phyloP scores from a whole-genome alignment of 1,139 yeast genomes.

The Kluyveromyces marxianus region DNA sequence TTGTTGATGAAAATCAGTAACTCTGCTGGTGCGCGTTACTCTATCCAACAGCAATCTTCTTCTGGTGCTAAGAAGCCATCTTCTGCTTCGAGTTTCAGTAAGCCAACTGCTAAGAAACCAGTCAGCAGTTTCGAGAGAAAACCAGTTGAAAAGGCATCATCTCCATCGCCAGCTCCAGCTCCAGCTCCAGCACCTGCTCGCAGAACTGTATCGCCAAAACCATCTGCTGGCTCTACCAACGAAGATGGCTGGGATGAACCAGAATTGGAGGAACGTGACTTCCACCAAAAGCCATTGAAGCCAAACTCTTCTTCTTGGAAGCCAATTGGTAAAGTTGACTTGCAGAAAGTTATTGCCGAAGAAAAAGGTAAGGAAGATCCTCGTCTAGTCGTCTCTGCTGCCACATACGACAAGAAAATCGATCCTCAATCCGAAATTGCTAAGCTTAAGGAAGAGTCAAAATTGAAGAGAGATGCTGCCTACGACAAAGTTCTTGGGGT shows the following conservation, averaged over 20 bases:
- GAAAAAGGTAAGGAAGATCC: slow-evolving; percentile 36
- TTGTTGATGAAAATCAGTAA: slow-evolving; percentile 70
- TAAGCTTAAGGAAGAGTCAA: slow-evolving; percentile 37
- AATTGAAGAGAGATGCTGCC: slow-evolving; percentile 38
- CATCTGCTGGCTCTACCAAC: slow-evolving; percentile 3
- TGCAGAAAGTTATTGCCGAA: slow-evolving; percentile 34
- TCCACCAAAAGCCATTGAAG: slow-evolving; percentile 51
- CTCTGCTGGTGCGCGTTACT: slow-evolving; percentile 94
- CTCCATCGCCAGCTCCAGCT: neutral
- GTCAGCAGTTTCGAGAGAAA: slow-evolving; percentile 1
- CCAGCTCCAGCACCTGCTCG: neutral
- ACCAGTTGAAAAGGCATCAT: neutral
- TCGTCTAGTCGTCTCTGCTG: slow-evolving; percentile 23
- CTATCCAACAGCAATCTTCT: slow-evolving; percentile 50
- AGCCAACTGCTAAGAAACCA: slow-evolving; percentile 50
- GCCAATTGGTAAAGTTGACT: slow-evolving; percentile 52
- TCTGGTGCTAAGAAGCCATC: slow-evolving; percentile 45
- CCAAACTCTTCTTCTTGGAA: slow-evolving; percentile 42
- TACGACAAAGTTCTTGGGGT: slow-evolving; percentile 42
- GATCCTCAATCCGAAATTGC: slow-evolving; percentile 29
- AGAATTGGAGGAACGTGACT: slow-evolving; percentile 67
- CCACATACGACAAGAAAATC: slow-evolving; percentile 13
- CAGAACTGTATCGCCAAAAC: neutral
- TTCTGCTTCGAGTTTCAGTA: too few species aligned
- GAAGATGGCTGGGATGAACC: slow-evolving; percentile 59